A percentile compares a stretch with the other conserved stretches of the same genome.
Evolutionary conservation across 768 basidiomycete species (phyloP).

Genomic region (Hygrocybe punicea): DNA sequence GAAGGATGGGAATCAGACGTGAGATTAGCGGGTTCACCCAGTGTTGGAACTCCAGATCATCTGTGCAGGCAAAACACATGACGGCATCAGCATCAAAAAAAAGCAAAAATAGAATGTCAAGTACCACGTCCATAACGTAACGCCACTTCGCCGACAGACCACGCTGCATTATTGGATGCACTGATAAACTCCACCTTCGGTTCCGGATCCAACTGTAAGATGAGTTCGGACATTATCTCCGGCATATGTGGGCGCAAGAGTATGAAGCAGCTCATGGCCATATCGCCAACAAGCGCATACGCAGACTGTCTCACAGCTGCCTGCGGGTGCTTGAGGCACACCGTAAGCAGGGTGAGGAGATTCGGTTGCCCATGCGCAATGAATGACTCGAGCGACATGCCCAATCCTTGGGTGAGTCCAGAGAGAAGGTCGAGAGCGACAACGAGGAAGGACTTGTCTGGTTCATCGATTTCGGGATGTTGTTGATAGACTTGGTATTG

Average conservation of each 20-base stretch:
- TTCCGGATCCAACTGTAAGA: conserved; percentile 85
- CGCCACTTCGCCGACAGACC: conserved; percentile 99
- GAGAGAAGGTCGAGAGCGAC: conserved; percentile 96
- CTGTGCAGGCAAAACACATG: conserved; percentile 30
- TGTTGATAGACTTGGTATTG: conserved; percentile 86
- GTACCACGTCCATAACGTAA: conserved; percentile 81
- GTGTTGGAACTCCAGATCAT: conserved; percentile 84
- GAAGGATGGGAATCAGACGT: conserved; percentile 86
- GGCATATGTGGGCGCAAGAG: conserved; percentile 83
- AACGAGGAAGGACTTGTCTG: conserved; percentile 95
- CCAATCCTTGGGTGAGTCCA: conserved; percentile 91
- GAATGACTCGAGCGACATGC: conserved; percentile 68
- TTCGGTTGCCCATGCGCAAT: conserved; percentile 71
- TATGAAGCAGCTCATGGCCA: conserved; percentile 93
- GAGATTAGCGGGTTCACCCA: conserved; percentile 87
- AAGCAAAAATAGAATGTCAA: conserved; percentile 17
- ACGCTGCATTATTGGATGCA: conserved; percentile 98
- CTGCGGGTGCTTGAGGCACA: conserved; percentile 94
- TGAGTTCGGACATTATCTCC: conserved; percentile 85
- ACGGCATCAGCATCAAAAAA: background rate
- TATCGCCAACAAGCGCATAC: conserved; percentile 96
- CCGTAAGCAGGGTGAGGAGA: conserved; percentile 74
- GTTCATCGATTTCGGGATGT: conserved; percentile 88
- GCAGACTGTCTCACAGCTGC: conserved; percentile 94
- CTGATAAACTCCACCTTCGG: conserved; percentile 93